These are phyloP conservation scores for Staphylotrichum longicolle DNA, from an alignment of 495 filamentous ascomycete species.

Conservation along the genomic window DNA sequence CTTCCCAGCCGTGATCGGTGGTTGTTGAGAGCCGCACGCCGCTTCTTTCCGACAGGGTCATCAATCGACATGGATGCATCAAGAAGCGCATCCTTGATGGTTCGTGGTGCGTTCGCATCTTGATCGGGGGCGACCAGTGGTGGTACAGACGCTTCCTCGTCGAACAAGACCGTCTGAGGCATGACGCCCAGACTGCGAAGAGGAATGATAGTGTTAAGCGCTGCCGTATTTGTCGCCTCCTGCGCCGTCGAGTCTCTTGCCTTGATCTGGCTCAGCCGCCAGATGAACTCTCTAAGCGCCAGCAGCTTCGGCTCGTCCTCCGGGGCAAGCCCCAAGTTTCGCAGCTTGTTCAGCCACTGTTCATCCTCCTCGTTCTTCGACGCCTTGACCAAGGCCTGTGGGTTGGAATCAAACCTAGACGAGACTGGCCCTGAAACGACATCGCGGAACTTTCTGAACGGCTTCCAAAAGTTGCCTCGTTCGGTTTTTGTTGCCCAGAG, in stretches of 20 bases:
- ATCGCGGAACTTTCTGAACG: conserved; percentile 60
- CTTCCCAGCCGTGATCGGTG: conserved; percentile 49
- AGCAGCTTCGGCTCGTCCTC: conserved; percentile 93
- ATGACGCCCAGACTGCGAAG: conserved; percentile 70
- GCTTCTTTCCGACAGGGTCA: conserved; percentile 56
- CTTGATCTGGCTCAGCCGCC: conserved; percentile 73
- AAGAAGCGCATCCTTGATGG: conserved; percentile 84
- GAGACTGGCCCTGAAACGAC: conserved; percentile 59
- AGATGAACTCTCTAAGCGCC: conserved; percentile 85
- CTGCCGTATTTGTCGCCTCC: conserved; percentile 33
- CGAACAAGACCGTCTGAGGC: conserved; percentile 88
- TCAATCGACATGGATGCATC: conserved; percentile 92
- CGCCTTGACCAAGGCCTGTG: conserved; percentile 44
- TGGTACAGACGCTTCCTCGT: conserved; percentile 54
- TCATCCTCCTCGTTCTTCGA: conserved; percentile 92
- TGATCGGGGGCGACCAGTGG: conserved; percentile 24
- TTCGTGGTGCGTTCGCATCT: conserved; percentile 56
- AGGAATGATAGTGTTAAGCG: conserved; percentile 64
- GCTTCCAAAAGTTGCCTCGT: conserved; percentile 81
- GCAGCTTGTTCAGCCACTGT: conserved; percentile 81
- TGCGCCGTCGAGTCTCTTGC: conserved; percentile 49
- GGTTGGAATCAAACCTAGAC: conserved; percentile 33
- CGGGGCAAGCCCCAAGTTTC: conserved; percentile 73
- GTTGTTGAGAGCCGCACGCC: conserved; percentile 54
- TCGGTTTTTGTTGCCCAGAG: conserved; percentile 82